phyloP scores from a whole-genome alignment of 768 basidiomycete species.

The Cytidiella melzeri region DNA sequence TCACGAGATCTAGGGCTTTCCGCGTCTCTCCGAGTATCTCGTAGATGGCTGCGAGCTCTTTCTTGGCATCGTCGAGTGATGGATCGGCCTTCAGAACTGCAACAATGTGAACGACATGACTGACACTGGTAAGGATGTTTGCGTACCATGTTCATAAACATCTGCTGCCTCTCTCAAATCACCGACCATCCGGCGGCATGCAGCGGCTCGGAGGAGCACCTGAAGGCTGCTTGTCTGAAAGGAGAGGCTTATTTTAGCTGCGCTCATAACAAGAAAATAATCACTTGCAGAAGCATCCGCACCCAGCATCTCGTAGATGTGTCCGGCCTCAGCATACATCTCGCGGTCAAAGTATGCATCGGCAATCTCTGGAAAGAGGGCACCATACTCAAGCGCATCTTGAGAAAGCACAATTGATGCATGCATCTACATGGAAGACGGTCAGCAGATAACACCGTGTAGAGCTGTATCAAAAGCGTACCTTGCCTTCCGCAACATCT shows the following conservation, averaged over 20 bases:
- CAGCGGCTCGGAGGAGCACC: slow-evolving; percentile 70
- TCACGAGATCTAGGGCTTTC: slow-evolving; percentile 78
- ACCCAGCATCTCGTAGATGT: slow-evolving; percentile 75
- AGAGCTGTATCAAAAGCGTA: slow-evolving; percentile 27
- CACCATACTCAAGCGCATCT: slow-evolving; percentile 71
- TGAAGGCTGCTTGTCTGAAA: slow-evolving; percentile 67
- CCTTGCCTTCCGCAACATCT: slow-evolving; percentile 77
- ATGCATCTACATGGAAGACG: slow-evolving; percentile 50
- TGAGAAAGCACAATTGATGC: slow-evolving; percentile 63
- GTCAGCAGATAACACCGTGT: slow-evolving; percentile 1
- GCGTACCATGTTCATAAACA: slow-evolving; percentile 75
- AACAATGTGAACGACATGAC: neutral
- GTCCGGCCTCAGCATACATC: slow-evolving; percentile 72
- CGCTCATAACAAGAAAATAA: neutral
- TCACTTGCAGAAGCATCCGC: slow-evolving; percentile 57
- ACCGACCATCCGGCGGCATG: slow-evolving; percentile 73
- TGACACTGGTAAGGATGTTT: neutral
- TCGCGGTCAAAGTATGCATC: slow-evolving; percentile 77
- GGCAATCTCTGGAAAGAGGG: slow-evolving; percentile 77
- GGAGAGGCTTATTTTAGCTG: neutral
- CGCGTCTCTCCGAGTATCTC: slow-evolving; percentile 77
- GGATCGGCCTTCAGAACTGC: slow-evolving; percentile 73
- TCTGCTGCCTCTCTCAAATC: slow-evolving; percentile 73
- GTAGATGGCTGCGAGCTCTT: slow-evolving; percentile 86
- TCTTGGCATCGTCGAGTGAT: slow-evolving; percentile 72